A percentile compares a stretch with the other conserved stretches of the same genome.
Conservation (phyloP, 192 early-diverging fungal species). For the Coemansia interrupta region DNA sequence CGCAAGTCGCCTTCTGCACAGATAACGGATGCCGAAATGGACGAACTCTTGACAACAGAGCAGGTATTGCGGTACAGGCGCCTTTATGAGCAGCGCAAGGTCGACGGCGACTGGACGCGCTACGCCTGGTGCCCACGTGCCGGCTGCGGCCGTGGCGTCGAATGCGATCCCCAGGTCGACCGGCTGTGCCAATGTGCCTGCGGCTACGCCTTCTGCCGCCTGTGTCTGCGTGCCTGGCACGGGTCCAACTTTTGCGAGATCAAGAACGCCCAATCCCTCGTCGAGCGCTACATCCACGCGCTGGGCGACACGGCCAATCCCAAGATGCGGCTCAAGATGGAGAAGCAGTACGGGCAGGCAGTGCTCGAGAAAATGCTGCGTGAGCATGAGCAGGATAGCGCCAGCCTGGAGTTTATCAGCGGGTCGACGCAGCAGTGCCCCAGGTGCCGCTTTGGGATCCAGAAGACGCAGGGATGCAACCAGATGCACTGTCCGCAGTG, state of each 20-base stretch:
- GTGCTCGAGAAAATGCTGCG: constrained; percentile 11
- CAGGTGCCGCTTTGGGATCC: constrained; percentile 10
- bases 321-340: constrained; percentile 1
- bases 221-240: constrained; percentile 26
- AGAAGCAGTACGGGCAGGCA: constrained; percentile 13
- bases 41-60: neutral
- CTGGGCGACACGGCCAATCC: neutral
- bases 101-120: constrained; percentile 12
- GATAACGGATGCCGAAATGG: neutral
- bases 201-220: constrained; percentile 22
- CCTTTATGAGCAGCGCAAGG: constrained; percentile 12
- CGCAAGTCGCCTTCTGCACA: neutral
- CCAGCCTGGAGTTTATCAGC: neutral
- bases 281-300: constrained; percentile 10
- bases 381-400: constrained; percentile 3
- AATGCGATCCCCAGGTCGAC: neutral
- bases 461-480: constrained; percentile 30
- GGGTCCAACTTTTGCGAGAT: constrained; percentile 21
- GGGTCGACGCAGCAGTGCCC: constrained; percentile 16
- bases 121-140: constrained; percentile 21
- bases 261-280: neutral
- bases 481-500: constrained; percentile 25
- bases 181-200: constrained; percentile 13
- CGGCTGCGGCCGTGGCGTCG: constrained; percentile 9
- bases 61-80: constrained; percentile 1